phyloP scores from a whole-genome alignment of 2,329 filamentous ascomycete genomes.

The Bipolaris cookei region DNA sequence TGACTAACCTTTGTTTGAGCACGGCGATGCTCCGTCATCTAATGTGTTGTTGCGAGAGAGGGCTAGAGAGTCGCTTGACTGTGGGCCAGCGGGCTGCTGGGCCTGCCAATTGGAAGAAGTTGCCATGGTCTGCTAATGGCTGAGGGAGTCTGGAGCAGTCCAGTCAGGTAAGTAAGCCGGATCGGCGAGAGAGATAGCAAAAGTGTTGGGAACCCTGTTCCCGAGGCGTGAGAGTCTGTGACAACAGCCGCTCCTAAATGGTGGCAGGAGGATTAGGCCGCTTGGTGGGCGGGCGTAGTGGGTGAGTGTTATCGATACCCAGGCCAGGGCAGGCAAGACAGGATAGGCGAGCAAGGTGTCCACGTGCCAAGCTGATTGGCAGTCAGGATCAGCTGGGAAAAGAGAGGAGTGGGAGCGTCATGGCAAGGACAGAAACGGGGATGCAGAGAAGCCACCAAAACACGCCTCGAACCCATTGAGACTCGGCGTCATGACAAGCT shows the following conservation, averaged over 20 bases:
- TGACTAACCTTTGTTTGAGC: slow-evolving; percentile 45
- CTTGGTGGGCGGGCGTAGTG: slow-evolving; percentile 19
- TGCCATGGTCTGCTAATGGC: slow-evolving; percentile 35
- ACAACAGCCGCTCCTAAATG: slow-evolving; percentile 24
- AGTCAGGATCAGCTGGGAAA: slow-evolving; percentile 14
- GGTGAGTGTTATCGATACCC: slow-evolving; percentile 21
- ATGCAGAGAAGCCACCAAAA: not conserved
- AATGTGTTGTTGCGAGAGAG: slow-evolving; percentile 21
- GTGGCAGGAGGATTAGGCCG: slow-evolving; percentile 18
- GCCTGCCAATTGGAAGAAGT: slow-evolving; percentile 36
- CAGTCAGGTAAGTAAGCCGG: slow-evolving; percentile 12
- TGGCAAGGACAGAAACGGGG: not conserved
- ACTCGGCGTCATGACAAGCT: not conserved
- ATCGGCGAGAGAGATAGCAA: slow-evolving; percentile 3
- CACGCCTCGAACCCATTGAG: not conserved
- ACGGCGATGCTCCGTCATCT: slow-evolving; percentile 39
- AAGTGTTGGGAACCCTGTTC: slow-evolving; percentile 1
- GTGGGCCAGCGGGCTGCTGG: slow-evolving; percentile 23
- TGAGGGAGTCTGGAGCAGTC: slow-evolving; percentile 1
- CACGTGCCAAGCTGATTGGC: slow-evolving; percentile 45
- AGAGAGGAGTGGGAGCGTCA: too few relatives aligned
- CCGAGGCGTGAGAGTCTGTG: slow-evolving; percentile 9
- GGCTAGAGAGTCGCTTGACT: slow-evolving; percentile 28
- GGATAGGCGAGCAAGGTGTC: slow-evolving; percentile 25
- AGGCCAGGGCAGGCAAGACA: slow-evolving; percentile 9